Evolutionary conservation across 2,329 filamentous ascomycete species (phyloP).

Genomic region (Delphinella strobiligena): DNA sequence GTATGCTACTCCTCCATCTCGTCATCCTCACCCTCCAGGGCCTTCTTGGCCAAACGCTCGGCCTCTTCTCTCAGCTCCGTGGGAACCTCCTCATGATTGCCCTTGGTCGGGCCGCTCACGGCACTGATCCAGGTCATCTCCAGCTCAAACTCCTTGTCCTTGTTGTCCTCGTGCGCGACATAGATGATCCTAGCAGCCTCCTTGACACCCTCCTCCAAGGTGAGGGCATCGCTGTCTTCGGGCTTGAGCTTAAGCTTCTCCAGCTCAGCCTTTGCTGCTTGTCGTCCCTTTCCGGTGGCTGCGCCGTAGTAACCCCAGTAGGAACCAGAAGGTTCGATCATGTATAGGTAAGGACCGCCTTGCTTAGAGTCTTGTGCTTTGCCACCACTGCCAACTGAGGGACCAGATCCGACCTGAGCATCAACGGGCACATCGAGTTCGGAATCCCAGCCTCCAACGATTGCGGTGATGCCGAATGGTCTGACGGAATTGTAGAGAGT

Average conservation of each 20-base stretch:
- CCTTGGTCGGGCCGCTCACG: conserved; percentile 76
- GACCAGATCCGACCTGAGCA: conserved; percentile 77
- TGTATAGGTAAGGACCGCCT: conserved; percentile 89
- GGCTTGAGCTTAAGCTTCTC: conserved; percentile 79
- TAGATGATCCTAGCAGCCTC: conserved; percentile 96
- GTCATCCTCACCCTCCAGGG: conserved; percentile 74
- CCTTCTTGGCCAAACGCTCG: conserved; percentile 82
- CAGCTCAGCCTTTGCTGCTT: conserved; percentile 93
- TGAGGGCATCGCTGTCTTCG: conserved; percentile 51
- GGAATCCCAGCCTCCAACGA: conserved; percentile 86
- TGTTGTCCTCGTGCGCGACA: conserved; percentile 95
- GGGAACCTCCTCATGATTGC: conserved; percentile 84
- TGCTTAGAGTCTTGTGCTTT: conserved; percentile 63
- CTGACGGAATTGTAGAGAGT: conserved; percentile 95
- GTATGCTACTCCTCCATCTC: conserved; percentile 72
- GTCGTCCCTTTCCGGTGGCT: conserved; percentile 90
- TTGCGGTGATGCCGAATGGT: conserved; percentile 91
- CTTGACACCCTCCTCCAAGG: conserved; percentile 79
- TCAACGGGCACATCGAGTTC: conserved; percentile 77
- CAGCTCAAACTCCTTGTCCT: conserved; percentile 98
- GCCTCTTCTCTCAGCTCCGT: conserved; percentile 85
- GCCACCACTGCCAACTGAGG: conserved; percentile 67
- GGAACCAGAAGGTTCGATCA: conserved; percentile 94
- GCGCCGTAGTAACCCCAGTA: conserved; percentile 99
- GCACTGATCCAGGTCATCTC: conserved; percentile 98